These are phyloP conservation scores for Acanthamoeba pearcei DNA, from an alignment of 208 protist genomes.

Conservation along the genomic window DNA sequence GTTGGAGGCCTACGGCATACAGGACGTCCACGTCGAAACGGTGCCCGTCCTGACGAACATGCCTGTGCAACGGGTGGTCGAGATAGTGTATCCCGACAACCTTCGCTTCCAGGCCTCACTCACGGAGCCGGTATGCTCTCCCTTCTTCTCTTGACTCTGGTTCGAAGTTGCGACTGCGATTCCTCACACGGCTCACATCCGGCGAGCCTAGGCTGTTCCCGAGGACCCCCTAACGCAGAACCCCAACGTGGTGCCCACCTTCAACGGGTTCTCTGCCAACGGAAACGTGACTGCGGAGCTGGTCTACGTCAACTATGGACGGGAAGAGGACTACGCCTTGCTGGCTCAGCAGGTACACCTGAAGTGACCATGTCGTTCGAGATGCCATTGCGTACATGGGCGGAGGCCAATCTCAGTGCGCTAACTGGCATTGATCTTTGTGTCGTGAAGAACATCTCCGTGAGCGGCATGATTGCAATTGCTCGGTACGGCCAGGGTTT, in stretches of 20 bases:
- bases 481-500: conserved; percentile 70
- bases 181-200: neutral
- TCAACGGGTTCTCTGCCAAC: conserved; percentile 65
- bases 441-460: neutral
- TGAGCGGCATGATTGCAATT: conserved; percentile 71
- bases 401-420: too few relatives aligned
- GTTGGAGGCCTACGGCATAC: conserved; percentile 6
- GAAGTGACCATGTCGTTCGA: neutral
- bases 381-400: neutral
- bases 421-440: neutral
- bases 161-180: neutral
- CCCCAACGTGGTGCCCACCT: conserved; percentile 70
- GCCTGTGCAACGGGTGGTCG: conserved; percentile 53
- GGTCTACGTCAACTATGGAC: conserved; percentile 79
- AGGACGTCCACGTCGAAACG: conserved; percentile 32
- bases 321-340: conserved; percentile 72
- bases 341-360: conserved; percentile 1
- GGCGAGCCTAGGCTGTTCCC: neutral
- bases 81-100: conserved; percentile 69
- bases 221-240: conserved; percentile 35
- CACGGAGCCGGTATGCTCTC: conserved; percentile 35
- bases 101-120: conserved; percentile 46
- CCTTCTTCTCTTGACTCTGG: neutral
- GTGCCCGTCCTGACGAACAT: conserved; percentile 65
- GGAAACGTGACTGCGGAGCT: conserved; percentile 52